phyloP scores from a whole-genome alignment of 495 filamentous ascomycete species.

The Evernia prunastri region DNA sequence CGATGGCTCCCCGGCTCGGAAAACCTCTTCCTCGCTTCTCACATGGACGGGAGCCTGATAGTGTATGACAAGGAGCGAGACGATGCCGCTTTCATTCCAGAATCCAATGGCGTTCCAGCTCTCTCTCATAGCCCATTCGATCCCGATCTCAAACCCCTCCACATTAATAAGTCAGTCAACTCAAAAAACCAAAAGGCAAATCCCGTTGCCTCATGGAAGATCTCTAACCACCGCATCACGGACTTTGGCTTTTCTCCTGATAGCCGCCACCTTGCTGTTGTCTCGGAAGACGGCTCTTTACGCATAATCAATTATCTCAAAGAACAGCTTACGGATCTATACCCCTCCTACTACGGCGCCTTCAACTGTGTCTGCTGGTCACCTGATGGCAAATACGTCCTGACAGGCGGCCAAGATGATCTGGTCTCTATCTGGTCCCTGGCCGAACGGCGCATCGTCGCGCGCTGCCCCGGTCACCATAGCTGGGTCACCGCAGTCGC shows the following conservation, averaged over 20 bases:
- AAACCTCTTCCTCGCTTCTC: conserved; percentile 83
- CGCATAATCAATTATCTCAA: conserved; percentile 86
- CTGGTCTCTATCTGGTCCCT: conserved; percentile 91
- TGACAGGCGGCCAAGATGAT: conserved; percentile 94
- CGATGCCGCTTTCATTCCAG: conserved; percentile 67
- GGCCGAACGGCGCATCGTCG: conserved; percentile 74
- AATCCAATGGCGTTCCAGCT: conserved; percentile 32
- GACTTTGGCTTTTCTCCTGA: conserved; percentile 88
- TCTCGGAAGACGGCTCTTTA: conserved; percentile 84
- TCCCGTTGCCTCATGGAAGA: conserved; percentile 82
- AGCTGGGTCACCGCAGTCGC: conserved; percentile 91
- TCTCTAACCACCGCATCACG: conserved; percentile 83
- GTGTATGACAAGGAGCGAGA: conserved; percentile 99
- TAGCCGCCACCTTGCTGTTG: conserved; percentile 76
- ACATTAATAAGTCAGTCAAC: conserved; percentile 79
- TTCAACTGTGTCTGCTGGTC: conserved; percentile 94
- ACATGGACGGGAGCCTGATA: conserved; percentile 87
- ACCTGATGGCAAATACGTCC: conserved; percentile 90
- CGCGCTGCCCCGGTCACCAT: conserved; percentile 87
- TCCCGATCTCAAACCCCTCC: conserved; percentile 35
- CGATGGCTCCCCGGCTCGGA: conserved; percentile 93
- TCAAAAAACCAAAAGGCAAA: conserved; percentile 91
- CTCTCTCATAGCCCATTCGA: conserved; percentile 29
- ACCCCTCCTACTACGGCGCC: conserved; percentile 87
- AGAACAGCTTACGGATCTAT: conserved; percentile 79